Conservation (phyloP, 1,284 basidiomycete genomes). For the Ganoderma lingzhi region DNA sequence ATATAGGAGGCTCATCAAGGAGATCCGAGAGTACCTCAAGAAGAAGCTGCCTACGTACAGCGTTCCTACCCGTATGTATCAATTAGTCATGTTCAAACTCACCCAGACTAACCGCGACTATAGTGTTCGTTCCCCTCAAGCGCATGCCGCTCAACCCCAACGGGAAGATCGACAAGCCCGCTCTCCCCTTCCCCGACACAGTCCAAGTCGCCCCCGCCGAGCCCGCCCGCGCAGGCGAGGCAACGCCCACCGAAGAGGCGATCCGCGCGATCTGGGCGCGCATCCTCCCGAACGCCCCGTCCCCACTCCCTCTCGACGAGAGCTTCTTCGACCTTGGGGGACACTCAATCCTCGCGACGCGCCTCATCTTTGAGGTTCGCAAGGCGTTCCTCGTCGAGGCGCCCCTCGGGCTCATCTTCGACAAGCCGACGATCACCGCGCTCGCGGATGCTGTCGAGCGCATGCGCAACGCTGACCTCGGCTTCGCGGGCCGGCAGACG, state of each 20-base stretch:
- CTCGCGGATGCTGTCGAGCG: conserved; percentile 85
- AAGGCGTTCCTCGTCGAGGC: conserved; percentile 93
- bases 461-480: conserved; percentile 84
- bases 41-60: conserved; percentile 97
- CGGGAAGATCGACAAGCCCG: conserved; percentile 99
- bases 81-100: neutral
- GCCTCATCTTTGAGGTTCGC: conserved; percentile 96
- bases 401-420: conserved; percentile 93
- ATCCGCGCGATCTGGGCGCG: conserved; percentile 86
- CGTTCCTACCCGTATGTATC: conserved; percentile 79
- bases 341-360: conserved; percentile 97
- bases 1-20: conserved; percentile 91
- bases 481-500: conserved; percentile 59
- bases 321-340: conserved; percentile 99
- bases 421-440: conserved; percentile 87
- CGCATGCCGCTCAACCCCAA: conserved; percentile 99
- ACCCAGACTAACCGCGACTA: conserved; percentile 21
- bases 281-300: conserved; percentile 85
- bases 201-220: conserved; percentile 67
- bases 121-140: conserved; percentile 93
- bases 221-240: conserved; percentile 39
- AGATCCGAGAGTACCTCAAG: conserved; percentile 95
- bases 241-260: conserved; percentile 80
- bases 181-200: conserved; percentile 98
- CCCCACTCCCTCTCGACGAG: conserved; percentile 88